Base-by-base conservation (phyloP, 768 basidiomycete species). In the Rhodosporidiobolus odoratus region DNA sequence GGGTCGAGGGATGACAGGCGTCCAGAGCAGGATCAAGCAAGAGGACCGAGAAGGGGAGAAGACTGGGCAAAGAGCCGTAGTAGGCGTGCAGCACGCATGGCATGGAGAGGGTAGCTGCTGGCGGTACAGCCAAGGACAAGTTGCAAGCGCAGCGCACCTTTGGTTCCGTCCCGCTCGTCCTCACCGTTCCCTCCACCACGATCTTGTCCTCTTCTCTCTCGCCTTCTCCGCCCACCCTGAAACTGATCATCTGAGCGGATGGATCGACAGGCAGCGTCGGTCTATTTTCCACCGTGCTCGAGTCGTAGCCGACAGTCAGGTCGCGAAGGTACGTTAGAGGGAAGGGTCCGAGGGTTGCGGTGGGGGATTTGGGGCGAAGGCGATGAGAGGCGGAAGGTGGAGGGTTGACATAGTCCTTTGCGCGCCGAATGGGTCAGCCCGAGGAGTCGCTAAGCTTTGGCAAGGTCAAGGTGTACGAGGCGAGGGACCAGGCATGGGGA, bases 141-240 rank as follows among this genome's bases (percentile, higher is more conserved):
- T n/a, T n/a, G n/a, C n/a, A n/a, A n/a, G 32, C 19, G 21, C 23
- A 35, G 45, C 72, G 35, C 37, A 89, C 90, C 85, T 93, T 93
- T 0, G 91, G 91, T 75, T 93, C 91, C 21, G 92, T 94, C 27
- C 92, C 92, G 74, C 89, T 91, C 37, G 91, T 93, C 63, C 91
- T 88, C 43, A 85, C 84, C 1, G 92, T 93, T 60, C 92, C 80
- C 1, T 85, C 84, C 52, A 92, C 83, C 32, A 45, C 70, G 80
- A 84, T 32, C 81, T 83, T 8, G 79, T 84, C 37, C 80, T 79
- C 15, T 58, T 75, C 53, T n/a, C n/a, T n/a, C 77, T 71, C 65
- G 56, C 82, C 12, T 2, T n/a, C 54, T 27, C 80, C 4, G 86
- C 64, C 74, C 3, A 76, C 88, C 62, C 86, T 81, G 78, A 94